phyloP scores from a whole-genome alignment of 116 monocot genomes.

The Posidonia oceanica region DNA sequence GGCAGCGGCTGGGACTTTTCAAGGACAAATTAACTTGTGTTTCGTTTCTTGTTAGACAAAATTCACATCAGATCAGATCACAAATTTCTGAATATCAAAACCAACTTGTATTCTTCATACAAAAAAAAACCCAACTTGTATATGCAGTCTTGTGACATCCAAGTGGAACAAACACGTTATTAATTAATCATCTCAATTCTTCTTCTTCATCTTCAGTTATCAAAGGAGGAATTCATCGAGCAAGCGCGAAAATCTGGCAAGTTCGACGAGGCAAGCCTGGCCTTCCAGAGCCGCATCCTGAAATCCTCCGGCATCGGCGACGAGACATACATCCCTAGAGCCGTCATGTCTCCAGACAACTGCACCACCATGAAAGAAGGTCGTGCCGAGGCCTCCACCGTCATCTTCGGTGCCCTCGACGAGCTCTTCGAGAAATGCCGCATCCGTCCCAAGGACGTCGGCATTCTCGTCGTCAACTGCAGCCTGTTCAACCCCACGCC shows the following conservation, averaged over 20 bases:
- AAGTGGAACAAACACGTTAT: no score
- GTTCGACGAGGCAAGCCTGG: conserved; percentile 80
- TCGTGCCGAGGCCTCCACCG: conserved; percentile 52
- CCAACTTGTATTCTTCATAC: no score
- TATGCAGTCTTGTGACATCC: no score
- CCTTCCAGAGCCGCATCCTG: conserved; percentile 76
- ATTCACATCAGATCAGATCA: no score
- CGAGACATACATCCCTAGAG: conserved; percentile 72
- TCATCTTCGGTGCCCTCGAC: conserved; percentile 75
- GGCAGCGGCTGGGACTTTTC: no score
- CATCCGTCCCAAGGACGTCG: conserved; percentile 71
- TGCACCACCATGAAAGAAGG: conserved; percentile 57
- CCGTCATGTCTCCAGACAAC: conserved; percentile 31
- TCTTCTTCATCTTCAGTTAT: conserved; percentile 23
- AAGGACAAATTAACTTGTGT: no score
- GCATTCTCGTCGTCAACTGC: conserved; percentile 82
- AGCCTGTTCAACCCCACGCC: conserved; percentile 92
- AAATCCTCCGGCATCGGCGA: conserved; percentile 82
- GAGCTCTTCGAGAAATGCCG: conserved; percentile 86
- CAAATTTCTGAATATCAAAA: no score
- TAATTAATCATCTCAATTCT: no score
- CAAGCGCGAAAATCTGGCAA: conserved; percentile 70
- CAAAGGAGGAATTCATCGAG: conserved; percentile 69
- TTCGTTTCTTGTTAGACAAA: no score
- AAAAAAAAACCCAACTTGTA: no score